A percentile compares a stretch with the other conserved stretches of the same genome.
phyloP scores from a whole-genome alignment of 306 rosid genomes.

The Prunus davidiana region DNA sequence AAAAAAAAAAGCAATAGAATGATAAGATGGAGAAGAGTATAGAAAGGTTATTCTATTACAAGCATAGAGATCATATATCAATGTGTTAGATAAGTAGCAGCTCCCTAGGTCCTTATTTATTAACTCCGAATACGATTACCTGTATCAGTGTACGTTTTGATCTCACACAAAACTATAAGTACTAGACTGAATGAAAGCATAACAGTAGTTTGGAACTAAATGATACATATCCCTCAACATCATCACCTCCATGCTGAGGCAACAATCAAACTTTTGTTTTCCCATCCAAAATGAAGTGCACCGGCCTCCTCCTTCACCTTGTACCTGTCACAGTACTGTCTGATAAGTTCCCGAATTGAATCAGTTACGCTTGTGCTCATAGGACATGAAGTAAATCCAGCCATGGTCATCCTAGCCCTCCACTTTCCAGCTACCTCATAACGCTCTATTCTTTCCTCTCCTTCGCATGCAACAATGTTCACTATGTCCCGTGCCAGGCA shows the following conservation, averaged over 20 bases:
- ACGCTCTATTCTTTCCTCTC: conserved; percentile 86
- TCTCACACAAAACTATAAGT: conserved; percentile 33
- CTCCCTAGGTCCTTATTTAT: conserved; percentile 25
- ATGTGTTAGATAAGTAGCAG: conserved; percentile 22
- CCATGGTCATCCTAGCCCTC: conserved; percentile 97
- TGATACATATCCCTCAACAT: conserved; percentile 1
- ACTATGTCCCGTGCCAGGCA: conserved; percentile 96
- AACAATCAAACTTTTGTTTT: conserved; percentile 80
- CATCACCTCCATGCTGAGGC: conserved; percentile 89
- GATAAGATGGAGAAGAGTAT: background rate
- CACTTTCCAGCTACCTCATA: conserved; percentile 97
- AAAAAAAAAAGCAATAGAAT: background rate
- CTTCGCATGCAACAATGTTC: conserved; percentile 87
- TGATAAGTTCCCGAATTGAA: conserved; percentile 44
- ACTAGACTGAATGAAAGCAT: conserved; percentile 24
- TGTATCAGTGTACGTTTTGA: conserved; percentile 25
- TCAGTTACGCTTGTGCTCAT: conserved; percentile 44
- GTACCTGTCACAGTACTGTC: conserved; percentile 66
- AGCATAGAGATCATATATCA: conserved; percentile 10
- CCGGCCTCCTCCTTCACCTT: conserved; percentile 75
- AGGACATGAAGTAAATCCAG: conserved; percentile 69
- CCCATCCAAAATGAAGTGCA: conserved; percentile 93
- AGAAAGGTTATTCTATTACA: conserved; percentile 1
- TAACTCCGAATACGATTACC: conserved; percentile 17
- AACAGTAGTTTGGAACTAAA: conserved; percentile 13